Conservation (phyloP, 495 filamentous ascomycete species). For the Symbiotaphrina buchneri region DNA sequence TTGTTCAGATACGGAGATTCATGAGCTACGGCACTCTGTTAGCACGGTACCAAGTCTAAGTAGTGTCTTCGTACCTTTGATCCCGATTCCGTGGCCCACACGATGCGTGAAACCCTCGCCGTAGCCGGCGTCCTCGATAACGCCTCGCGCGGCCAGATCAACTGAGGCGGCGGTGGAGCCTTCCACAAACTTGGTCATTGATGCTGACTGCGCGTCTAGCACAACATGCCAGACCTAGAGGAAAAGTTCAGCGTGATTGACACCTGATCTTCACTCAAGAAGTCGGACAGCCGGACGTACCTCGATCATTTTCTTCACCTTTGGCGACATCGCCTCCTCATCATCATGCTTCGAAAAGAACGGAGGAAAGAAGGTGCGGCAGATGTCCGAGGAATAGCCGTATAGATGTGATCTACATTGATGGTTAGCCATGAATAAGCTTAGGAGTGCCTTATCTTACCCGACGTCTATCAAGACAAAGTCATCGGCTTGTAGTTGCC, state of each 20-base stretch:
- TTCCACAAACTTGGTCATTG: conserved; percentile 17
- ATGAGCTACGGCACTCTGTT: no score
- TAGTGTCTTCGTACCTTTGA: conserved; percentile 17
- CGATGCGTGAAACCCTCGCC: conserved; percentile 29
- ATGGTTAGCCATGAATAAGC: conserved; percentile 3
- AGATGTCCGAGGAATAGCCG: conserved; percentile 33
- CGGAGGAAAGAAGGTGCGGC: conserved; percentile 26
- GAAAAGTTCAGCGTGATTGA: not conserved
- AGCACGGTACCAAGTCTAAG: no score
- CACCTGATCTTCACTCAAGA: not conserved
- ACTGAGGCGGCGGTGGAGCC: conserved; percentile 23
- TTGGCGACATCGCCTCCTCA: conserved; percentile 3
- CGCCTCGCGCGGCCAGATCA: conserved; percentile 25
- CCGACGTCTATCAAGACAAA: conserved; percentile 34
- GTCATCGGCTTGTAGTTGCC: conserved; percentile 21
- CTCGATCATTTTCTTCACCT: conserved; percentile 20
- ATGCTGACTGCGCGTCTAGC: conserved; percentile 23
- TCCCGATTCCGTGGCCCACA: conserved; percentile 31
- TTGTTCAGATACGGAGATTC: conserved; percentile 33
- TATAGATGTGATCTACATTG: conserved; percentile 21
- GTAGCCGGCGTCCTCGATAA: conserved; percentile 27
- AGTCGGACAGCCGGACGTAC: not conserved
- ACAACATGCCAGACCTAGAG: conserved; percentile 23
- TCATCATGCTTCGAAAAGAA: conserved; percentile 10
- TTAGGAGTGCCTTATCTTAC: conserved; percentile 8